Base-by-base conservation (phyloP, 1,139 yeast species). In the Suhomyces bolitotheri region DNA sequence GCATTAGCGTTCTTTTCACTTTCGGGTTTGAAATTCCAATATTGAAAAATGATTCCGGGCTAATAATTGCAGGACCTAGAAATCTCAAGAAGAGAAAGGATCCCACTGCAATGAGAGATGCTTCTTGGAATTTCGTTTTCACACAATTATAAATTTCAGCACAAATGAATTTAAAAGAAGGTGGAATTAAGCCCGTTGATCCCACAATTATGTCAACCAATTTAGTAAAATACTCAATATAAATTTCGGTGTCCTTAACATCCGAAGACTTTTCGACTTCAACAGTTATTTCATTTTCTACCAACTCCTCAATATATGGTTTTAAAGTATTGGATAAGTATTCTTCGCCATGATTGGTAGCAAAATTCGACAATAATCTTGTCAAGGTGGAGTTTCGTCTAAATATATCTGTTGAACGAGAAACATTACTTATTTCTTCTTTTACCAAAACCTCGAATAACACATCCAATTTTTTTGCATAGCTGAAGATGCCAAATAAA, bases 31-130 rank as follows among this genome's bases (percentile, higher is more conserved):
- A 60, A 22, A 77, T 66, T 16, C 67, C 67, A 36, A 83, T 78
- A 32, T 59, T 63, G 38, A 71, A 64, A 39, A 62, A 67, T 4
- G 88, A 73, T 45, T 87, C 95, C 0, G 97, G 97, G 29, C 92
- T 82, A 10, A 90, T 90, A 43, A 92, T 80, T 0, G 95, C 95
- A 7, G 98, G 97, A 54, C 95, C 89, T 43, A 88, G 75, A 48
- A 86, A 83, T 42, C 97, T 71, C 46, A 92, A 67, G 54, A 92
- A 90, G 34, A 90, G 67, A 53, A 87, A 90, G 0, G 96, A 89
- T 0, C 97, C 96, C 23, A 89, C 87, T 1, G 96, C 94, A 24
- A 80, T 71, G 33, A 72, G 60, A 27, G 79, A 80, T 36, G 84
- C 76, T 29, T 79, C 84, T 1, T 89, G 86, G 48, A 85, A 85